These are phyloP conservation scores for Penicillium sp. DNA, from an alignment of 2,329 filamentous ascomycete genomes.

Conservation along the genomic window DNA sequence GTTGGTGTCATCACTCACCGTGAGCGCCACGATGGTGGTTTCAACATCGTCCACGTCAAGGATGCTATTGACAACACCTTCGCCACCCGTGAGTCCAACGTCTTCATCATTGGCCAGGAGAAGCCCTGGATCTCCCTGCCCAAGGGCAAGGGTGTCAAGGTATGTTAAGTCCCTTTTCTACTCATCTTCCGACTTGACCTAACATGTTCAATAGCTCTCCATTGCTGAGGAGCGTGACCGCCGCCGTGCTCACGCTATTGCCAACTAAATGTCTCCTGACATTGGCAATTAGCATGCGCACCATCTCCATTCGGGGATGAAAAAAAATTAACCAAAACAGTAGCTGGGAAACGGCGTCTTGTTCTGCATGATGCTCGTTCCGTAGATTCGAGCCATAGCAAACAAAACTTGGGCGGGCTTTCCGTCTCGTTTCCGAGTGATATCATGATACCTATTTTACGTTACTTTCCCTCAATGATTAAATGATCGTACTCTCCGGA, in stretches of 20 bases:
- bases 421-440: constrained; percentile 29
- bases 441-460: constrained; percentile 36
- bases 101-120: constrained; percentile 97
- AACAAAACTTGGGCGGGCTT: constrained; percentile 27
- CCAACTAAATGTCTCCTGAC: constrained; percentile 45
- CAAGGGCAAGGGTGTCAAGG: constrained; percentile 99
- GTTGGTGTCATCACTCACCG: constrained; percentile 99
- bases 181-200: constrained; percentile 11
- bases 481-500: constrained; percentile 22
- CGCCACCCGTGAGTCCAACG: constrained; percentile 98
- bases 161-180: constrained; percentile 31
- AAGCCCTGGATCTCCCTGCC: constrained; percentile 99
- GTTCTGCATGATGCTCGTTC: constrained; percentile 37
- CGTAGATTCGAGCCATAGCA: constrained; percentile 35
- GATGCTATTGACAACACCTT: constrained; percentile 99
- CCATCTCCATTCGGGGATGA: constrained; percentile 14
- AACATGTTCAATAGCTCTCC: constrained; percentile 61
- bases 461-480: constrained; percentile 27
- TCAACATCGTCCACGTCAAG: constrained; percentile 99
- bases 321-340: constrained; percentile 28
- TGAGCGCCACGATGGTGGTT: constrained; percentile 99
- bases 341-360: constrained; percentile 36
- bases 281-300: constrained; percentile 19
- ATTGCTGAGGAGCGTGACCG: constrained; percentile 99
- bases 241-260: constrained; percentile 70